Percentiles rank a stretch among this genome's conserved stretches.
These are phyloP conservation scores for Leishmania arabica DNA, from an alignment of 208 protist genomes.

Conservation along the genomic window DNA sequence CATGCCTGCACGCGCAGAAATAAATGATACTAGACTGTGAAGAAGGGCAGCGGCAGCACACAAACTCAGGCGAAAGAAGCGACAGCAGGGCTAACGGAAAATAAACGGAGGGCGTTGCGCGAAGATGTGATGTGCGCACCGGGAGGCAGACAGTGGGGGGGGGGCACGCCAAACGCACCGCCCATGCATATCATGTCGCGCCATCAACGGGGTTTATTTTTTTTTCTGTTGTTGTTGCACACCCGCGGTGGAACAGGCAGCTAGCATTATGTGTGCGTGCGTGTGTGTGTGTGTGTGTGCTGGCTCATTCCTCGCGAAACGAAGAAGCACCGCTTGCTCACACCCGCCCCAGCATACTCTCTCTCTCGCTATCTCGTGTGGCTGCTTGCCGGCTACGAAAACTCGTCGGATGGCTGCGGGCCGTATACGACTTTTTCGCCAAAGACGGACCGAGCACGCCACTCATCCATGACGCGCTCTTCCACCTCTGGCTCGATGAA, in stretches of 20 bases:
- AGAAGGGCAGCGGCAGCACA: too few species aligned
- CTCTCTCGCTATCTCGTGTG: background rate
- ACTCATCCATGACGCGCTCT: conserved; percentile 62
- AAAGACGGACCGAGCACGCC: conserved; percentile 63
- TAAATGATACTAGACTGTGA: background rate
- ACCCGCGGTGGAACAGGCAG: background rate
- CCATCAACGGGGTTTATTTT: background rate
- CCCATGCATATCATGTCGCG: background rate
- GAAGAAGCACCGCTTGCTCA: background rate
- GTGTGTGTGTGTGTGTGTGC: background rate
- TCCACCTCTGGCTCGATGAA: conserved; percentile 81
- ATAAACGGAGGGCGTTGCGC: too few species aligned
- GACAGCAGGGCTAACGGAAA: background rate
- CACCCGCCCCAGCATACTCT: background rate
- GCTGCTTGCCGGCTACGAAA: conserved; percentile 9
- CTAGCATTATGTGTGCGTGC: background rate
- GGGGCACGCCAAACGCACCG: background rate
- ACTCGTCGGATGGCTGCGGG: conserved; percentile 44
- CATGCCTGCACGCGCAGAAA: background rate
- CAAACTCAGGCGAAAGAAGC: background rate
- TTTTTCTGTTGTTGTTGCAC: background rate
- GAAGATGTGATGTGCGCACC: too few species aligned
- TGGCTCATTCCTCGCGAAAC: background rate
- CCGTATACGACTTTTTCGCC: conserved; percentile 76
- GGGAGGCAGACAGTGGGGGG: too few species aligned